phyloP scores from a whole-genome alignment of 1,284 basidiomycete genomes.

The Ceraceosorus guamensis region DNA sequence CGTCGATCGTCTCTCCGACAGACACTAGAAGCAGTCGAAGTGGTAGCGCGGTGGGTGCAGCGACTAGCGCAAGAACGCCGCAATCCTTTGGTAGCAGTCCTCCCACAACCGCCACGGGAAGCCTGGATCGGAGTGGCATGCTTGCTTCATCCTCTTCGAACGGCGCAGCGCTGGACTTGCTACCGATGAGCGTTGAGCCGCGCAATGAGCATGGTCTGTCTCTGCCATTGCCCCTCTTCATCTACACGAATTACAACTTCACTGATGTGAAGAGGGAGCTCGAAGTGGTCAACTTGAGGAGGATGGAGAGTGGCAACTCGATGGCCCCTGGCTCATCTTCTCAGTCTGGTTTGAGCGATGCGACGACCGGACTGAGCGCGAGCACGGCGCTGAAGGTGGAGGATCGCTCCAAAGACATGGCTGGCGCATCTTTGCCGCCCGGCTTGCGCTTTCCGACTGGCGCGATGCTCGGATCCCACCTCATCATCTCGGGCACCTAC shows the following conservation, averaged over 20 bases:
- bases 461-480: conserved; percentile 27
- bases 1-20: too few relatives aligned
- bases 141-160: neutral
- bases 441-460: conserved; percentile 42
- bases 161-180: conserved; percentile 7
- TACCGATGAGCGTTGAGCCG: conserved; percentile 21
- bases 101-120: neutral
- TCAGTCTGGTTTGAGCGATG: neutral
- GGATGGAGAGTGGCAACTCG: neutral
- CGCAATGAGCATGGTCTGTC: conserved; percentile 3
- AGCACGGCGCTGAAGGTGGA: conserved; percentile 14
- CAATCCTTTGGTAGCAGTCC: neutral
- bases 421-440: conserved; percentile 35
- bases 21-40: neutral
- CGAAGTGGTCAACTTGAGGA: conserved; percentile 23
- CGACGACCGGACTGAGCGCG: neutral
- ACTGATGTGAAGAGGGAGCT: conserved; percentile 42
- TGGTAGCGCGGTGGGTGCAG: too few relatives aligned
- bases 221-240: conserved; percentile 22
- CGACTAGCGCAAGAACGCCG: neutral
- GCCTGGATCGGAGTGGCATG: neutral
- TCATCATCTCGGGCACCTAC: conserved; percentile 42
- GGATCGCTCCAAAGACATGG: conserved; percentile 30
- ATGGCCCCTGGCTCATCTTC: too few relatives aligned
- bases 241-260: conserved; percentile 45